Evolutionary conservation across 306 rosid genomes (phyloP), one percentile per base, ranked within the genome.

Genomic region (Quercus alba): DNA sequence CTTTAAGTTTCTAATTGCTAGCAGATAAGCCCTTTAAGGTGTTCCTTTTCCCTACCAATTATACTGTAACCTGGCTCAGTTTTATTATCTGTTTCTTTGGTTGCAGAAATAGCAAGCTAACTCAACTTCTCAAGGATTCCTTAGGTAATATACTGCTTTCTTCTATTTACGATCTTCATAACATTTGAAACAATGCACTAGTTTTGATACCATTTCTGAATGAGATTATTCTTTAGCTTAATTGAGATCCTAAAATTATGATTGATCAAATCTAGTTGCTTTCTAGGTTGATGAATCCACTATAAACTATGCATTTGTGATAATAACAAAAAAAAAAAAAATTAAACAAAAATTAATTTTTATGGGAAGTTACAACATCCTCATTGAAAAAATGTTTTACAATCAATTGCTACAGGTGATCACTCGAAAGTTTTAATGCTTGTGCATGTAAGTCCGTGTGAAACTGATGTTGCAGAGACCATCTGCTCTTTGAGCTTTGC

Each of bases 21-120:
- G 55, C 31, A 54, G 51, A 33, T 70, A 76, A 49, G 70, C 56
- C 46, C 51, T 70, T 56, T 69, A 64, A 77, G 54, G 14, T 64
- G 54, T 69, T 66, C 71, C 75, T 75, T 84, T 87, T 85, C 44
- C 75, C 72, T 20, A 19, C 77, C 84, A 69, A 77, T 75, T 77
- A 62, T 72, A 41, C 82, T 75, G 71, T 75, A 78, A 75, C 81
- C 56, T 79, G 61, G 72, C 86, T 61, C 38, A 64, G 74, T 71
- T 56, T 44, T 69, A 51, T 75, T 51, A 70, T 13, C 55, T 58
- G 52, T 75, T 71, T 75, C 76, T 72, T 82, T 83, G 69, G 74
- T 84, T 88, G 90, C 98, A 94, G 97, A 87, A 94, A 94, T 88
- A 94, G 97, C 84, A 94, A 93, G 94, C 97, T 94, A 73, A 94